These are phyloP conservation scores for Thuja plicata DNA, from an alignment of 83 land plant species.

Conservation along the genomic window DNA sequence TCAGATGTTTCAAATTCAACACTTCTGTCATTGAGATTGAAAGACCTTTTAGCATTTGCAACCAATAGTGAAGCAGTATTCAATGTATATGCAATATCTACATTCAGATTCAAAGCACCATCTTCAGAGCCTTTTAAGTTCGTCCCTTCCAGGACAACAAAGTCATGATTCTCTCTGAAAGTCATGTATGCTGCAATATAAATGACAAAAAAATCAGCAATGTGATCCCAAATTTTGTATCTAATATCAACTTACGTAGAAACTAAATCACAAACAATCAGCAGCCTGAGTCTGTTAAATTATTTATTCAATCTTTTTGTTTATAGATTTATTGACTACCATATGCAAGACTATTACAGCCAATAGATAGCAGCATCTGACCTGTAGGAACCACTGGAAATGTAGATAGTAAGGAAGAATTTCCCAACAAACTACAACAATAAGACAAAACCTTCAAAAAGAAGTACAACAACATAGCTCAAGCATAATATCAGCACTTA, in stretches of 20 bases:
- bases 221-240: background rate
- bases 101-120: background rate
- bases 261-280: background rate
- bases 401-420: background rate
- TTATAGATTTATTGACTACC: background rate
- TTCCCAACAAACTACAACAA: background rate
- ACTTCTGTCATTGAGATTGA: background rate
- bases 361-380: background rate
- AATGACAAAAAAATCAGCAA: background rate
- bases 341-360: background rate
- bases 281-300: background rate
- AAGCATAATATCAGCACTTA: background rate
- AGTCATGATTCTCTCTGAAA: conserved; percentile 3
- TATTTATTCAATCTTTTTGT: background rate
- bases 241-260: background rate
- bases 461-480: background rate
- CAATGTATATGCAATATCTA: conserved; percentile 1
- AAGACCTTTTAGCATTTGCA: conserved; percentile 2
- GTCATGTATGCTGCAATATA: background rate
- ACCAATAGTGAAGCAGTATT: background rate
- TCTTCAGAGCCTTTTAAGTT: background rate
- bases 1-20: background rate
- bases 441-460: background rate
- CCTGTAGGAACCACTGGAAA: background rate
- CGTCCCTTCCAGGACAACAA: background rate